A percentile compares a stretch with the other conserved stretches of the same genome.
Conservation (phyloP, 148 eudicot species). For the Camellia granthamiana region DNA sequence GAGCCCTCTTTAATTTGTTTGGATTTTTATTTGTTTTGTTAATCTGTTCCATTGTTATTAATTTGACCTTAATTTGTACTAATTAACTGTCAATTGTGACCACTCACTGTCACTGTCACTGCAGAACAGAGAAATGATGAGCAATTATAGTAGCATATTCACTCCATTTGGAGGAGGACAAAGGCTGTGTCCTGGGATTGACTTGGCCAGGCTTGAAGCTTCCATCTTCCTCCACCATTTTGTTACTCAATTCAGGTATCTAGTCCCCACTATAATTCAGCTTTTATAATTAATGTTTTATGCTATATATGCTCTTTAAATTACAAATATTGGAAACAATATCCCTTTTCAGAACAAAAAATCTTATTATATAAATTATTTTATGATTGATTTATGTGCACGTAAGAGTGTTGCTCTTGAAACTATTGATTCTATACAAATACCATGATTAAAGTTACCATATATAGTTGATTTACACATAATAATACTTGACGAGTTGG, state of each 20-base stretch:
- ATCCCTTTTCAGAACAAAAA: too few relatives aligned
- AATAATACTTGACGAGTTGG: too few relatives aligned
- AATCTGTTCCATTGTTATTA: too few relatives aligned
- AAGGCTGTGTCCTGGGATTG: slow-evolving; percentile 89
- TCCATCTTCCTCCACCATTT: slow-evolving; percentile 87
- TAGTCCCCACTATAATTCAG: neutral
- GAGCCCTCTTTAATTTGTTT: neutral
- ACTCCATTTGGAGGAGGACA: slow-evolving; percentile 97
- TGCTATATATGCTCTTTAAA: too few relatives aligned
- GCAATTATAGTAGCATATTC: slow-evolving; percentile 38
- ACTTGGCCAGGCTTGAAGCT: slow-evolving; percentile 88
- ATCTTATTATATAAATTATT: too few relatives aligned
- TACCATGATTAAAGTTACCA: too few relatives aligned
- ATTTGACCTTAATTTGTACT: neutral
- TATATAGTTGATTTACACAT: too few relatives aligned
- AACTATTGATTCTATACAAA: too few relatives aligned
- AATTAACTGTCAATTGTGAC: neutral
- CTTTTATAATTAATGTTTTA: neutral
- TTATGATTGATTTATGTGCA: too few relatives aligned
- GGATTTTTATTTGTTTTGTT: neutral
- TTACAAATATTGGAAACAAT: too few relatives aligned
- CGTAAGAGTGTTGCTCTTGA: too few relatives aligned
- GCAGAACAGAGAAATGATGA: slow-evolving; percentile 58
- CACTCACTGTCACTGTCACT: neutral
- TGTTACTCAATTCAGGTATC: slow-evolving; percentile 75